phyloP scores from a whole-genome alignment of 139 green algal genomes.

The Tetradesmus lagerheimii region DNA sequence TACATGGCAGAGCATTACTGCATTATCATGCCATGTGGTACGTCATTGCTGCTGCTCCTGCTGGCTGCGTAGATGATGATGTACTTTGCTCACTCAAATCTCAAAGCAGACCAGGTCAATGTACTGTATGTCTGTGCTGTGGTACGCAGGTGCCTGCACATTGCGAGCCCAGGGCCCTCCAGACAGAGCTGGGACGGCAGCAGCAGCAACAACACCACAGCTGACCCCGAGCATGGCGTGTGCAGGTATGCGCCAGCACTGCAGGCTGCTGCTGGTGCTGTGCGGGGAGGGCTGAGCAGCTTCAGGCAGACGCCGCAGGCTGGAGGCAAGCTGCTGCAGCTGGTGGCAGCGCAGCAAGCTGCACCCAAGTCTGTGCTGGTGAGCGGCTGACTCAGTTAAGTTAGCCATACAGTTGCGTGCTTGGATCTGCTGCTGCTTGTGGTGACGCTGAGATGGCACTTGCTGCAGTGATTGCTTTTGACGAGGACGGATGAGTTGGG shows the following conservation, averaged over 20 bases:
- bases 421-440: no score
- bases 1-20: neutral
- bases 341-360: conserved; percentile 11
- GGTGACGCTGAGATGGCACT: no score
- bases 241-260: neutral
- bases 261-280: conserved; percentile 17
- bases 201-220: neutral
- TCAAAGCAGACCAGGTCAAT: no score
- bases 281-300: neutral
- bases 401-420: no score
- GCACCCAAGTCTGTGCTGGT: conserved; percentile 8
- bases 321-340: conserved; percentile 18
- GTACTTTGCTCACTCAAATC: no score
- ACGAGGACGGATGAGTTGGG: no score
- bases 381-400: neutral
- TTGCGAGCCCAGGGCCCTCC: neutral
- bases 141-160: neutral
- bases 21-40: neutral
- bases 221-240: neutral
- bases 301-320: neutral
- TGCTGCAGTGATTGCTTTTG: no score
- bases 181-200: neutral
- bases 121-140: neutral
- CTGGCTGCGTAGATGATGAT: no score
- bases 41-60: no score